Percentiles rank a stretch among this genome's conserved stretches.
These are phyloP conservation scores for Citrus medica DNA, from an alignment of 345 rosid species.

Conservation along the genomic window DNA sequence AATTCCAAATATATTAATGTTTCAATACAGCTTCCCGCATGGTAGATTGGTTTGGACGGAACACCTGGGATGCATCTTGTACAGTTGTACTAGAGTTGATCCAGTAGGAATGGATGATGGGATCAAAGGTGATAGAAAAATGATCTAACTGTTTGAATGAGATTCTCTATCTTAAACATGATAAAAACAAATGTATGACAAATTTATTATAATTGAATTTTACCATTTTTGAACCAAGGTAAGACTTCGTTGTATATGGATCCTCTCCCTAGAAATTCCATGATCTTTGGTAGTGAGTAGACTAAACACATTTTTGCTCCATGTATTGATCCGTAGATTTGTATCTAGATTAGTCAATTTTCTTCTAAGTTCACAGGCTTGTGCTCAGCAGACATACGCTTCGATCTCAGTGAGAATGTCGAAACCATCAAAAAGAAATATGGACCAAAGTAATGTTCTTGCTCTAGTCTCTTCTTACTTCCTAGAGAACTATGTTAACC, in stretches of 20 bases:
- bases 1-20: neutral
- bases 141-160: neutral
- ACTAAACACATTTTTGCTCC: neutral
- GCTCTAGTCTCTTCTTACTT: too few relatives aligned
- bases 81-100: conserved; percentile 36
- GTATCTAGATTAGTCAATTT: conserved; percentile 17
- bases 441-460: conserved; percentile 24
- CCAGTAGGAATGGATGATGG: conserved; percentile 36
- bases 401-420: conserved; percentile 26
- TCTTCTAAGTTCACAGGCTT: conserved; percentile 12
- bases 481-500: conserved; percentile 4
- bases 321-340: neutral
- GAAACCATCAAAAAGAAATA: conserved; percentile 28
- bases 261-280: neutral
- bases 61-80: conserved; percentile 80
- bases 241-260: neutral
- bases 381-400: conserved; percentile 20
- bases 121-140: conserved; percentile 9
- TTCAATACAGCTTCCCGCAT: conserved; percentile 28
- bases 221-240: neutral
- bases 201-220: neutral
- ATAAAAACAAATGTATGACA: neutral
- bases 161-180: neutral
- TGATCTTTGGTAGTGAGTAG: neutral
- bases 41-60: conserved; percentile 67